Conservation (phyloP, 495 filamentous ascomycete species). For the Aspergillus carlsbadensis region DNA sequence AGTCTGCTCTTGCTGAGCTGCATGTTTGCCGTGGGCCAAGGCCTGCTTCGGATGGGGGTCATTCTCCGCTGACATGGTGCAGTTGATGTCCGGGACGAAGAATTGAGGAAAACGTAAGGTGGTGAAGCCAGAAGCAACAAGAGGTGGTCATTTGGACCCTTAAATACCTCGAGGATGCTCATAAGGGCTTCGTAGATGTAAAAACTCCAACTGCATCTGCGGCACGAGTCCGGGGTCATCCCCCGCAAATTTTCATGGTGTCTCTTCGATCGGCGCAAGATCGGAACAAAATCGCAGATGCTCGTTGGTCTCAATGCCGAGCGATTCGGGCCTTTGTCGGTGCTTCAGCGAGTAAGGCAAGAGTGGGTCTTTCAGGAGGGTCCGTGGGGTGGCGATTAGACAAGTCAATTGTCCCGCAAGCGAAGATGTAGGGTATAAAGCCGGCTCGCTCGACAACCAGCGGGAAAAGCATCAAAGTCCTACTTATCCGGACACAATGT, state of each 20-base stretch:
- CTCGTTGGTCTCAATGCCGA: background rate
- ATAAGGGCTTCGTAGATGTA: background rate
- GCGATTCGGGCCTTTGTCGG: too few species aligned
- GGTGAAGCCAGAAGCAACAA: background rate
- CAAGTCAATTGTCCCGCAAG: too few species aligned
- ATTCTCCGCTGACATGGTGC: background rate
- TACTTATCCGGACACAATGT: background rate
- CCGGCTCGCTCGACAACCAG: background rate
- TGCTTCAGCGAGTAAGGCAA: too few species aligned
- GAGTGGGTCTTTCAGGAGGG: too few species aligned
- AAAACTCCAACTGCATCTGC: background rate
- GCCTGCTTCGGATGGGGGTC: background rate
- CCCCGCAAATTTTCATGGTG: background rate
- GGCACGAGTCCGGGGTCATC: background rate
- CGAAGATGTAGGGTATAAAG: background rate
- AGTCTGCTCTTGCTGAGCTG: slow-evolving; percentile 38
- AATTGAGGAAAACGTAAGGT: background rate
- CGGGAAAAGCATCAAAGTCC: background rate
- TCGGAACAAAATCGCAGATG: background rate
- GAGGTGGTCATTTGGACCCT: background rate
- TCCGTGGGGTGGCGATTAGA: too few species aligned
- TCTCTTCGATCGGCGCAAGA: background rate
- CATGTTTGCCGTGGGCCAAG: background rate
- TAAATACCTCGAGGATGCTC: background rate
- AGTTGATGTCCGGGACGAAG: background rate